Evolutionary conservation across 805 yeast genomes (phyloP).

Genomic region (Teunomyces kruisii): DNA sequence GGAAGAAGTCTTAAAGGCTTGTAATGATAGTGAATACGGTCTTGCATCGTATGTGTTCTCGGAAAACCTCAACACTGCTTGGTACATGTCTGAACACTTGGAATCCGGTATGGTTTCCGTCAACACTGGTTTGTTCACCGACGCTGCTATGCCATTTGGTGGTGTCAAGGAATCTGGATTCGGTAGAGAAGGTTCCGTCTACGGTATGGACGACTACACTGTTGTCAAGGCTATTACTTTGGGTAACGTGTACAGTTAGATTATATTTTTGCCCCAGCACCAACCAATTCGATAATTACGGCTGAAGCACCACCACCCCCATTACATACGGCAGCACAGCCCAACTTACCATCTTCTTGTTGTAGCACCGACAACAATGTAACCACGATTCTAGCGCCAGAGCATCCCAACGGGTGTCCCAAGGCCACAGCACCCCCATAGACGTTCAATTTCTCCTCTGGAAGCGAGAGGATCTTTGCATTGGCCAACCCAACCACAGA

Average conservation of each 20-base stretch:
- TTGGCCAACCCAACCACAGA: constrained; percentile 94
- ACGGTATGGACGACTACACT: constrained; percentile 62
- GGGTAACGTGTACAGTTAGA: constrained; percentile 37
- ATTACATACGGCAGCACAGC: constrained; percentile 96
- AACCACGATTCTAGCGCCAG: constrained; percentile 93
- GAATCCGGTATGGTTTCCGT: constrained; percentile 69
- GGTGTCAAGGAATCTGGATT: constrained; percentile 68
- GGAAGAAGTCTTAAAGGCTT: constrained; percentile 52
- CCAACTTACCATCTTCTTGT: constrained; percentile 80
- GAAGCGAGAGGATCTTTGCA: constrained; percentile 64
- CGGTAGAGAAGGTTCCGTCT: constrained; percentile 67
- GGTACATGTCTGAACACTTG: constrained; percentile 53
- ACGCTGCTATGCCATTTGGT: constrained; percentile 56
- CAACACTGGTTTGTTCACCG: constrained; percentile 58
- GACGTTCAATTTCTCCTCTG: constrained; percentile 69
- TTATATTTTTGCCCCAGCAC: background rate
- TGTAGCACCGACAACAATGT: constrained; percentile 76
- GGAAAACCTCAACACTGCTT: constrained; percentile 48
- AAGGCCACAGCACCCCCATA: constrained; percentile 96
- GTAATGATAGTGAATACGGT: constrained; percentile 57
- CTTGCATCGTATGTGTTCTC: constrained; percentile 62
- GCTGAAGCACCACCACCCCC: constrained; percentile 99
- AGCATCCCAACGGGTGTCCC: constrained; percentile 93
- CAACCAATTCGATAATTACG: constrained; percentile 64
- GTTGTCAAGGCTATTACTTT: constrained; percentile 52